These are phyloP conservation scores for Tephrocybe rancida DNA, from an alignment of 768 basidiomycete species.

Conservation along the genomic window DNA sequence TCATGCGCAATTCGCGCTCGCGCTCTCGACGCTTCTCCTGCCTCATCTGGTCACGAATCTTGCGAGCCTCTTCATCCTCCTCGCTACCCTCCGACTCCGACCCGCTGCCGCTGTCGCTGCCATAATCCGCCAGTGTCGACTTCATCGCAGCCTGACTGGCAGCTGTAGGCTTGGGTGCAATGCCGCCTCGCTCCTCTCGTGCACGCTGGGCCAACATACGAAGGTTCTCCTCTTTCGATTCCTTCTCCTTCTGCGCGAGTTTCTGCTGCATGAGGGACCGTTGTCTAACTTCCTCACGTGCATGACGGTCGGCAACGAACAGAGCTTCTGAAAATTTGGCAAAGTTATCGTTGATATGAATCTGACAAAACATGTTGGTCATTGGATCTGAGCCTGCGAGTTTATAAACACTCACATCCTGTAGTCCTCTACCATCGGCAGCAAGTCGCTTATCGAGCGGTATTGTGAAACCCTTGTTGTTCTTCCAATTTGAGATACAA, in stretches of 20 bases:
- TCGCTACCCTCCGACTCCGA: constrained; percentile 60
- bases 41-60: constrained; percentile 89
- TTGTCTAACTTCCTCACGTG: constrained; percentile 96
- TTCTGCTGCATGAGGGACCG: constrained; percentile 98
- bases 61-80: constrained; percentile 84
- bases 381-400: neutral
- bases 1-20: constrained; percentile 98
- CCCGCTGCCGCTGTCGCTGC: constrained; percentile 71
- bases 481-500: constrained; percentile 99
- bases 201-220: constrained; percentile 94
- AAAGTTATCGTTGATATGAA: constrained; percentile 99
- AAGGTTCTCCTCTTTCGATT: constrained; percentile 93
- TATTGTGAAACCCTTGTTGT: constrained; percentile 99
- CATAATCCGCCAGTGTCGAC: constrained; percentile 82
- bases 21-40: constrained; percentile 91
- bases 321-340: constrained; percentile 98
- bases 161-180: constrained; percentile 67
- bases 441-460: constrained; percentile 97
- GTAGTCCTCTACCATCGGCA: constrained; percentile 96
- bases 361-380: constrained; percentile 41
- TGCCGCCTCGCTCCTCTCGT: constrained; percentile 88
- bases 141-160: constrained; percentile 73
- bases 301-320: constrained; percentile 94
- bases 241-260: constrained; percentile 98
- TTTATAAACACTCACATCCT: constrained; percentile 77